phyloP scores from a whole-genome alignment of 2,329 filamentous ascomycete species.

The Curvularia sp. region DNA sequence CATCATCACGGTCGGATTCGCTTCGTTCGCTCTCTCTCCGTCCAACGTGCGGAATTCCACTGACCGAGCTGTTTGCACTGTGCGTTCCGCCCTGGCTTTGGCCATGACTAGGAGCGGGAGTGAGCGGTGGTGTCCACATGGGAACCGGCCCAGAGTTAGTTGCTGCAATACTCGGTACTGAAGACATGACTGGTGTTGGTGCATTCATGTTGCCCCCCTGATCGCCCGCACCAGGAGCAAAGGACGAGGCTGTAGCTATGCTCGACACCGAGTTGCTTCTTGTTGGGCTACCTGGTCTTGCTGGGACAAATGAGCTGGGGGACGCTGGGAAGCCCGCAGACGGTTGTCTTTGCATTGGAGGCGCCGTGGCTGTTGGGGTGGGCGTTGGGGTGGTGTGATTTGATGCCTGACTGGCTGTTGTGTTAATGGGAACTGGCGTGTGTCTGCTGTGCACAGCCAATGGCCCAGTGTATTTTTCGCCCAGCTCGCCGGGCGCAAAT shows the following conservation, averaged over 20 bases:
- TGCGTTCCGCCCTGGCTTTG: constrained; percentile 52
- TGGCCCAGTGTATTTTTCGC: constrained; percentile 78
- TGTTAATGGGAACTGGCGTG: constrained; percentile 52
- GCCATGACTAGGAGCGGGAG: constrained; percentile 63
- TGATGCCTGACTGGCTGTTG: constrained; percentile 54
- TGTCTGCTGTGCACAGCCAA: constrained; percentile 47
- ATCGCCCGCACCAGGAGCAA: constrained; percentile 47
- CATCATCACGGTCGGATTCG: constrained; percentile 48
- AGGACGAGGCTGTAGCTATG: constrained; percentile 69
- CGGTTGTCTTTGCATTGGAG: constrained; percentile 58
- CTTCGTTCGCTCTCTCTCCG: constrained; percentile 45
- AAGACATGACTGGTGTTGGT: constrained; percentile 78
- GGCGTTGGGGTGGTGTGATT: constrained; percentile 72
- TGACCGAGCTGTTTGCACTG: constrained; percentile 62
- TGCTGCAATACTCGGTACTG: constrained; percentile 77
- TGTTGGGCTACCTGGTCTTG: constrained; percentile 76
- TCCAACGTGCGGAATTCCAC: constrained; percentile 55
- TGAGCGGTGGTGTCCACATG: constrained; percentile 89
- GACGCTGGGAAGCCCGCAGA: constrained; percentile 64
- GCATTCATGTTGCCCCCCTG: constrained; percentile 66
- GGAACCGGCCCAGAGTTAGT: constrained; percentile 71
- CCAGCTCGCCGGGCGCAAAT: constrained; percentile 83
- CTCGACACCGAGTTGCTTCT: constrained; percentile 88
- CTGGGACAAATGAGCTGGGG: constrained; percentile 61
- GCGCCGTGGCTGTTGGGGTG: constrained; percentile 67